Percentiles rank a stretch among this genome's conserved stretches.
Conservation (phyloP, 768 basidiomycete species). For the Mycena alexandri region DNA sequence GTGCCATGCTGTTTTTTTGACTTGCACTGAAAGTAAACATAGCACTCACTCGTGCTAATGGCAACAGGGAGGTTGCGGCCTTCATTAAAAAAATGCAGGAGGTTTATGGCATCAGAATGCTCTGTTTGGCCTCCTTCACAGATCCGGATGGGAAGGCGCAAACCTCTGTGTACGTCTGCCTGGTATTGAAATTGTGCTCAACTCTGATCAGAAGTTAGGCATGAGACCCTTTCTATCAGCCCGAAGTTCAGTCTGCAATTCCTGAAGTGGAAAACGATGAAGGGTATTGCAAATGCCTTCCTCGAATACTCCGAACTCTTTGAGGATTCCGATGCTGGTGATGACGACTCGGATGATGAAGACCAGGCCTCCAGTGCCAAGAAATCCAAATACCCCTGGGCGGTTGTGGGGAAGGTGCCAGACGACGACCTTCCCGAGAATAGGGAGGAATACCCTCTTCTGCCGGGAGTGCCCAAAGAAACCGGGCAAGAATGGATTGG, state of each 20-base stretch:
- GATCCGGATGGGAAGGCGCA: neutral
- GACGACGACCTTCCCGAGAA: neutral
- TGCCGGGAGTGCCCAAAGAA: neutral
- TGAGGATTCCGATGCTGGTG: neutral
- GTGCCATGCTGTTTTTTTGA: neutral
- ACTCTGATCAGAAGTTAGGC: neutral
- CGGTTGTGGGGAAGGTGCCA: neutral
- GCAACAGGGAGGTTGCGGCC: neutral
- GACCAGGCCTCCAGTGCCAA: neutral
- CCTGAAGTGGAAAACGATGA: neutral
- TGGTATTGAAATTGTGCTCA: neutral
- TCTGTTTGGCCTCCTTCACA: neutral
- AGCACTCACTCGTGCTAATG: neutral
- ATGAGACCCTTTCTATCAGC: neutral
- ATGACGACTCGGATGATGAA: neutral
- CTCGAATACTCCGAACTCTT: neutral
- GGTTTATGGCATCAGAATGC: neutral
- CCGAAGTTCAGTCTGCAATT: constrained; percentile 7
- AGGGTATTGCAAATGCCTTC: neutral
- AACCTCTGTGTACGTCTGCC: constrained; percentile 1
- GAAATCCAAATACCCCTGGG: constrained; percentile 9
- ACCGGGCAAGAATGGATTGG: neutral
- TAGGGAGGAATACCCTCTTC: neutral
- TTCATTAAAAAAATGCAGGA: neutral
- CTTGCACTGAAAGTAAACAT: neutral